Conservation (phyloP, 2,329 filamentous ascomycete species). For the Microcyclospora tardicrescens region DNA sequence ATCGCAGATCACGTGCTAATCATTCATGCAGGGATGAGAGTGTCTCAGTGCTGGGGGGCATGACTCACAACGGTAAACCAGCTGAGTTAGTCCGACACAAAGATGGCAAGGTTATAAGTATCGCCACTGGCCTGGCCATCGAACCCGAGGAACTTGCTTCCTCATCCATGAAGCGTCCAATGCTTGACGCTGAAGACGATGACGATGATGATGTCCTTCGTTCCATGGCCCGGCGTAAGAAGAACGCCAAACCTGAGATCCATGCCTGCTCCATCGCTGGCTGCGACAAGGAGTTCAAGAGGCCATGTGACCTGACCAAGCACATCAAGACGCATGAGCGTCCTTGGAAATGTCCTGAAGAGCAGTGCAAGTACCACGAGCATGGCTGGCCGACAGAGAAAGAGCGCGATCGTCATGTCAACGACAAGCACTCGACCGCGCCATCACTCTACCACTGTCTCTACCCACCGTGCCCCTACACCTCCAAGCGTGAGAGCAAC, state of each 20-base stretch:
- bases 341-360: slow-evolving; percentile 80
- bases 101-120: slow-evolving; percentile 65
- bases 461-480: slow-evolving; percentile 76
- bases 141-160: slow-evolving; percentile 50
- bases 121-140: slow-evolving; percentile 36
- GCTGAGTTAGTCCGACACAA: slow-evolving; percentile 74
- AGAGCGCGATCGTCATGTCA: slow-evolving; percentile 88
- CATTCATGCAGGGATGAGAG: slow-evolving; percentile 46
- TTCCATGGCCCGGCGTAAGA: slow-evolving; percentile 92
- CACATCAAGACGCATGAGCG: slow-evolving; percentile 96
- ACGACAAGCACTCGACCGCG: slow-evolving; percentile 80
- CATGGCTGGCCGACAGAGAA: slow-evolving; percentile 96
- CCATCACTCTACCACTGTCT: slow-evolving; percentile 75
- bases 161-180: slow-evolving; percentile 38
- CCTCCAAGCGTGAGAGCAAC: slow-evolving; percentile 90
- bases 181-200: slow-evolving; percentile 43
- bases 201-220: slow-evolving; percentile 75
- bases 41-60: slow-evolving; percentile 67
- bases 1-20: slow-evolving; percentile 10
- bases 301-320: slow-evolving; percentile 94
- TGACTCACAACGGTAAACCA: slow-evolving; percentile 68
- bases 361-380: slow-evolving; percentile 77
- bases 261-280: slow-evolving; percentile 44
- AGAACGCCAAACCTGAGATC: slow-evolving; percentile 51
- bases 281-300: slow-evolving; percentile 87